Percentiles rank a stretch among this genome's conserved stretches.
These are phyloP conservation scores for Tylopilus balloui DNA, from an alignment of 768 basidiomycete genomes.

Conservation along the genomic window DNA sequence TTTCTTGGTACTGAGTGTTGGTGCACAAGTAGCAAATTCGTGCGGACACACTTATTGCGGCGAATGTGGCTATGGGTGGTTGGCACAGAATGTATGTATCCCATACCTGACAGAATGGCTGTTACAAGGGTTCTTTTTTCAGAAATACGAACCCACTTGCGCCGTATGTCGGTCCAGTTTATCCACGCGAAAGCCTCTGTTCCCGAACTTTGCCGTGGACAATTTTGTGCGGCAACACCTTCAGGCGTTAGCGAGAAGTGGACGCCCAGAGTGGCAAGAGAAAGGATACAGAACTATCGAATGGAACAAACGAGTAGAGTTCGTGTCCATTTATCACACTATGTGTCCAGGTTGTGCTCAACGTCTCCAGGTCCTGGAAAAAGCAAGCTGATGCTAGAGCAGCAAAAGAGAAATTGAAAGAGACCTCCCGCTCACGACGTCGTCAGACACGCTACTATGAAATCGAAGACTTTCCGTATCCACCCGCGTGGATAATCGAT, in stretches of 20 bases:
- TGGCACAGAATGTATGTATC: slow-evolving; percentile 44
- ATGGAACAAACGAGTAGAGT: slow-evolving; percentile 55
- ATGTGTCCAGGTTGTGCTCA: neutral
- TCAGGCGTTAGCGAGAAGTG: slow-evolving; percentile 40
- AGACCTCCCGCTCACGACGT: slow-evolving; percentile 8
- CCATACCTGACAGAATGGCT: neutral
- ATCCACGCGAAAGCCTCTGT: slow-evolving; percentile 39
- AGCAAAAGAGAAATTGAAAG: slow-evolving; percentile 19
- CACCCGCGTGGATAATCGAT: slow-evolving; percentile 2
- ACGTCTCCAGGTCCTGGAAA: slow-evolving; percentile 30
- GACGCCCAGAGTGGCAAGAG: slow-evolving; percentile 49
- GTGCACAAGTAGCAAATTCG: slow-evolving; percentile 59
- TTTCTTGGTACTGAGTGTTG: slow-evolving; percentile 40
- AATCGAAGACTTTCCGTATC: slow-evolving; percentile 6
- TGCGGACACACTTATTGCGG: slow-evolving; percentile 76
- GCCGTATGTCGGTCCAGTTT: slow-evolving; percentile 56
- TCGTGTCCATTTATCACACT: slow-evolving; percentile 20
- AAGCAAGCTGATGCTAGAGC: slow-evolving; percentile 8
- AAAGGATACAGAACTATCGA: slow-evolving; percentile 46
- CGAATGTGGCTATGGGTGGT: slow-evolving; percentile 61
- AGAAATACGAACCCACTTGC: slow-evolving; percentile 47
- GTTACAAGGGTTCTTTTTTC: slow-evolving; percentile 7
- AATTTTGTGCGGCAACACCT: slow-evolving; percentile 58
- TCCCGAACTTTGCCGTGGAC: slow-evolving; percentile 64
- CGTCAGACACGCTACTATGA: slow-evolving; percentile 13